phyloP scores from a whole-genome alignment of 345 rosid species.

The Eucalyptus sp. region DNA sequence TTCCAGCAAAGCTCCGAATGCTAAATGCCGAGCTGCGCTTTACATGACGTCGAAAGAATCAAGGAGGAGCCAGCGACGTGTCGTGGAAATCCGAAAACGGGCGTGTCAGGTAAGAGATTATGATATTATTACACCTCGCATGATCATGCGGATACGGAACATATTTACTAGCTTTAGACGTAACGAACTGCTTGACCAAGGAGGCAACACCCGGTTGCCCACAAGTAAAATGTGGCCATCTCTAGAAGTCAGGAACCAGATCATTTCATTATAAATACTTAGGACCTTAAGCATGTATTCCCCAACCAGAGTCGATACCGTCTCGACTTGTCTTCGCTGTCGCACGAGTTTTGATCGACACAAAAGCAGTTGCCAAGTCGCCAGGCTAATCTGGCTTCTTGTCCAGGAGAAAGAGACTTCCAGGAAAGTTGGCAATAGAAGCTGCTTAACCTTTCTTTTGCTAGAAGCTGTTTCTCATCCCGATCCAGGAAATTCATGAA shows the following conservation, averaged over 20 bases:
- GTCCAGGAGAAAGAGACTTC: slow-evolving; percentile 1
- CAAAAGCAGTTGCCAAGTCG: background rate
- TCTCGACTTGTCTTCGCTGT: too few relatives aligned
- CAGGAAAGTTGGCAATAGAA: slow-evolving; percentile 12
- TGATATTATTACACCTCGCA: background rate
- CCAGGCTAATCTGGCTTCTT: too few relatives aligned
- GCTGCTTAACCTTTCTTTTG: background rate
- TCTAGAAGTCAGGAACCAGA: background rate
- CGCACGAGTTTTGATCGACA: background rate
- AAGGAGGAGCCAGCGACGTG: background rate
- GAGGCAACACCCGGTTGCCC: background rate
- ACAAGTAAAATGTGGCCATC: background rate
- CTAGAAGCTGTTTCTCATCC: background rate
- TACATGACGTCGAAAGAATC: background rate
- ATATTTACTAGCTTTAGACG: background rate
- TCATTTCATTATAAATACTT: background rate
- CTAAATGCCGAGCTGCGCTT: background rate
- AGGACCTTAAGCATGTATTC: background rate
- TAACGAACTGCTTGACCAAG: background rate
- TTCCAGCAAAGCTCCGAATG: background rate
- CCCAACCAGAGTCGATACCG: too few relatives aligned
- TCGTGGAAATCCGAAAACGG: background rate
- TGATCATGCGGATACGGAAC: background rate
- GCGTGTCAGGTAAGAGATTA: background rate
- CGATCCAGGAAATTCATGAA: background rate